phyloP scores from a whole-genome alignment of 345 rosid species.

The Lepidium sativum region DNA sequence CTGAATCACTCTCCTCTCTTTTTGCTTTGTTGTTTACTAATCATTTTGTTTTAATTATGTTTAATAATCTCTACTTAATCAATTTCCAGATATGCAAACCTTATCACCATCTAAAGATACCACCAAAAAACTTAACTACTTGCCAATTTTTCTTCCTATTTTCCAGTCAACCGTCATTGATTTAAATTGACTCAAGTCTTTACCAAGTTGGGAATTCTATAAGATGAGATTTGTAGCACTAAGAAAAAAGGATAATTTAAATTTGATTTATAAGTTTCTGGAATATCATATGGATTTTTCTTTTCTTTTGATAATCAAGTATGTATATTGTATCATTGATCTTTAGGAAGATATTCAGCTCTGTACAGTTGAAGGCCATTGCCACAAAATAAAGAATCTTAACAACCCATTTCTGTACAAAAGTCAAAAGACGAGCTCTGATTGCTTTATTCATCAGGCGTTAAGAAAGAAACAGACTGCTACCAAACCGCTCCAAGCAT shows the following conservation, averaged over 20 bases:
- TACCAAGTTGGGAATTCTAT: neutral
- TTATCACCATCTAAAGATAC: neutral
- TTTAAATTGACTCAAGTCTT: constrained; percentile 12
- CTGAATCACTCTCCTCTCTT: too few relatives aligned
- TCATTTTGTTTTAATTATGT: neutral
- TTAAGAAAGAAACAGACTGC: neutral
- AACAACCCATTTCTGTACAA: neutral
- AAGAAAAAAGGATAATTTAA: neutral
- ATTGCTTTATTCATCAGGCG: neutral
- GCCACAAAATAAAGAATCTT: neutral
- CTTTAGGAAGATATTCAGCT: neutral
- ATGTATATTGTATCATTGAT: too few relatives aligned
- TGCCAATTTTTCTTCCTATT: neutral
- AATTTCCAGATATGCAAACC: constrained; percentile 7
- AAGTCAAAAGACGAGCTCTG: neutral
- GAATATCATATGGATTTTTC: neutral
- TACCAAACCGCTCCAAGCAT: constrained; percentile 2
- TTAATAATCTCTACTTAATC: neutral
- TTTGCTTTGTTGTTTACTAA: constrained; percentile 13
- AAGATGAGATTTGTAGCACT: neutral
- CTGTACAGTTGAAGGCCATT: neutral
- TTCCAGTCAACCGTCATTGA: constrained; percentile 4
- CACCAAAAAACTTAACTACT: neutral
- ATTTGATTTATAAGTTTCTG: neutral
- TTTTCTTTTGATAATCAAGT: too few relatives aligned